Base-by-base conservation (phyloP, 768 basidiomycete species). In the Termitomyces sp. region DNA sequence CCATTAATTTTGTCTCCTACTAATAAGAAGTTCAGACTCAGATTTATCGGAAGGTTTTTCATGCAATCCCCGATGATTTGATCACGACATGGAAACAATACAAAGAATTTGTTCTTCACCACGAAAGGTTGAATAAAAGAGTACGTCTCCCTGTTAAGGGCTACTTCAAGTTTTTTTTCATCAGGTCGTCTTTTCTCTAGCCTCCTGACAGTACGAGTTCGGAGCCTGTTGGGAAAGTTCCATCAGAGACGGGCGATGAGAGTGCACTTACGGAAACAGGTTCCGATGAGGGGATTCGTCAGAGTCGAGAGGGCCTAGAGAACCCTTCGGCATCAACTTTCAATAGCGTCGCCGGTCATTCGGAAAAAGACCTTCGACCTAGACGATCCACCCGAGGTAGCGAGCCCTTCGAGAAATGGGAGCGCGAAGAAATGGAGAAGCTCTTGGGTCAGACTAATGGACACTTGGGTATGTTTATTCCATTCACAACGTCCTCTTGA, bases 21-120 rank as follows among this genome's bases (percentile, higher is more conserved):
- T 55, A 55, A 61, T 52, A 36, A 55, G 24, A 57, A 15, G 55
- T 59, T 12, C 62, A 96, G 94, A 99, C 96, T 63, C 92, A 96
- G 71, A 94, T 98, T 65, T 98, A 85, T 75, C 89, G 95, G 58
- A 96, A 92, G 70, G 94, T 98, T 4, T 99, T 99, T 78, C 89
- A 94, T 67, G 89, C 91, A 39, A 78, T 96, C 57, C 96, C 97
- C 6, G 96, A 98, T 71, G 96, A 99, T 71, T 79, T 87, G 24
- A 85, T 98, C 62, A 89, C 89, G 1, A 96, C 96, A 0, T 99
- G 96, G 96, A 95, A 95, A 69, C 91, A 94, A 69, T 98, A 85
- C 68, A 96, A 89, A 70, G 92, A 96, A 63, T 98, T 92, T 67
- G 76, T 89, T 50, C 73, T 79, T 6, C 81, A 90, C 68, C 89